phyloP scores from a whole-genome alignment of 2,329 filamentous ascomycete species.

The Ophioceras dolichostomum region DNA sequence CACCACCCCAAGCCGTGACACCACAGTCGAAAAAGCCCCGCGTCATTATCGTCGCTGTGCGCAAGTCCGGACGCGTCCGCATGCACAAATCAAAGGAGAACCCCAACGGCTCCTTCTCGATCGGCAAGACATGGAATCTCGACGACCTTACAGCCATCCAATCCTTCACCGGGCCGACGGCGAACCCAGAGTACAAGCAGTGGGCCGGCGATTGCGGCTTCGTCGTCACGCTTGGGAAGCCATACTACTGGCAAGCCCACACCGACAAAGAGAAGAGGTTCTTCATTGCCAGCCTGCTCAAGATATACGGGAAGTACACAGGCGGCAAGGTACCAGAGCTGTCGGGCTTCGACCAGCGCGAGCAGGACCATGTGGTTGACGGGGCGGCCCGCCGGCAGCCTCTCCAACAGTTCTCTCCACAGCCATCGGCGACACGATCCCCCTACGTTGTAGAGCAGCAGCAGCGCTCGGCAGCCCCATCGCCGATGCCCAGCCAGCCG shows the following conservation, averaged over 20 bases:
- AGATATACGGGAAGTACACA: slow-evolving; percentile 95
- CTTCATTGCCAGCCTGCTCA: slow-evolving; percentile 91
- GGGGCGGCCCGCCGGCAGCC: slow-evolving; percentile 24
- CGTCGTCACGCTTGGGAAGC: slow-evolving; percentile 77
- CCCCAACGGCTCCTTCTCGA: slow-evolving; percentile 83
- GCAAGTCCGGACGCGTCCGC: slow-evolving; percentile 82
- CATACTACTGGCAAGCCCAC: slow-evolving; percentile 93
- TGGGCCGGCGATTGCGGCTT: slow-evolving; percentile 83
- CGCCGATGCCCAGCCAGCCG: neutral
- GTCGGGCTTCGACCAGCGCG: slow-evolving; percentile 67
- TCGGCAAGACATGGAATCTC: slow-evolving; percentile 96
- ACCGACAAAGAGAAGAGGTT: slow-evolving; percentile 97
- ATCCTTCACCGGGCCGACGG: slow-evolving; percentile 56
- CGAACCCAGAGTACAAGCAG: slow-evolving; percentile 47
- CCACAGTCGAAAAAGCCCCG: slow-evolving; percentile 73
- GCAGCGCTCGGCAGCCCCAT: too few species aligned
- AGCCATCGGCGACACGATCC: neutral
- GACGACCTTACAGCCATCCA: slow-evolving; percentile 80
- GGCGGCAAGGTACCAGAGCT: slow-evolving; percentile 71
- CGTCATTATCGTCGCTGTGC: slow-evolving; percentile 85
- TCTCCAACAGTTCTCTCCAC: slow-evolving; percentile 6
- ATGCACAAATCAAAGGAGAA: slow-evolving; percentile 98
- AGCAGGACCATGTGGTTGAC: slow-evolving; percentile 65
- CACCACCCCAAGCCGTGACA: slow-evolving; percentile 63
- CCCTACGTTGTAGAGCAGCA: neutral